These are phyloP conservation scores for Euptelea pleiosperma DNA, from an alignment of 164 flowering plant species.

Conservation along the genomic window DNA sequence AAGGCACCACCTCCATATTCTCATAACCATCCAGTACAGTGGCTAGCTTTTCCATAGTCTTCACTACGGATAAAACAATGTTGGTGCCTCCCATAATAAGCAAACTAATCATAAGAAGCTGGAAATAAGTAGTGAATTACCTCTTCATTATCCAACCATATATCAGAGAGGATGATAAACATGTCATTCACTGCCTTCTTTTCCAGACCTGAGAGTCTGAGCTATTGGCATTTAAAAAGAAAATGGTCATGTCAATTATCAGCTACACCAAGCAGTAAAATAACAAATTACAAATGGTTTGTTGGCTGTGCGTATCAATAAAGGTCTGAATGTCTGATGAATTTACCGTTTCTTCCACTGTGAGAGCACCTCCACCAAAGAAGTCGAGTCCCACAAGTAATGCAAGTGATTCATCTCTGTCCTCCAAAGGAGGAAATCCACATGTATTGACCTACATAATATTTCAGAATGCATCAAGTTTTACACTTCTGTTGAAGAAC, in stretches of 20 bases:
- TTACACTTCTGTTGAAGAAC: background rate
- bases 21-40: constrained; percentile 83
- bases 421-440: constrained; percentile 98
- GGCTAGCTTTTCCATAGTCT: constrained; percentile 81
- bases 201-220: constrained; percentile 66
- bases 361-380: constrained; percentile 76
- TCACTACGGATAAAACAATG: constrained; percentile 41
- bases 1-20: constrained; percentile 83
- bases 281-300: background rate
- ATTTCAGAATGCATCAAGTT: constrained; percentile 10
- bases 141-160: constrained; percentile 87
- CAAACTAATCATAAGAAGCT: background rate
- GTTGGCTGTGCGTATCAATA: background rate
- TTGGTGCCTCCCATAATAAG: constrained; percentile 4
- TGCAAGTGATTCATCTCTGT: constrained; percentile 65
- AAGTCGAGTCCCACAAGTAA: constrained; percentile 64
- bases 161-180: constrained; percentile 89
- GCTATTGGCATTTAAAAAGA: constrained; percentile 44
- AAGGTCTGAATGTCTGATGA: constrained; percentile 18
- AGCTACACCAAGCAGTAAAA: constrained; percentile 4
- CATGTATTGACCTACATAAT: constrained; percentile 66
- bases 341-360: constrained; percentile 82
- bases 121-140: constrained; percentile 34
- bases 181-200: constrained; percentile 81
- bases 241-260: constrained; percentile 3